Evolutionary conservation across 2,329 filamentous ascomycete species (phyloP).

Genomic region (Dothideomycetes sp.): DNA sequence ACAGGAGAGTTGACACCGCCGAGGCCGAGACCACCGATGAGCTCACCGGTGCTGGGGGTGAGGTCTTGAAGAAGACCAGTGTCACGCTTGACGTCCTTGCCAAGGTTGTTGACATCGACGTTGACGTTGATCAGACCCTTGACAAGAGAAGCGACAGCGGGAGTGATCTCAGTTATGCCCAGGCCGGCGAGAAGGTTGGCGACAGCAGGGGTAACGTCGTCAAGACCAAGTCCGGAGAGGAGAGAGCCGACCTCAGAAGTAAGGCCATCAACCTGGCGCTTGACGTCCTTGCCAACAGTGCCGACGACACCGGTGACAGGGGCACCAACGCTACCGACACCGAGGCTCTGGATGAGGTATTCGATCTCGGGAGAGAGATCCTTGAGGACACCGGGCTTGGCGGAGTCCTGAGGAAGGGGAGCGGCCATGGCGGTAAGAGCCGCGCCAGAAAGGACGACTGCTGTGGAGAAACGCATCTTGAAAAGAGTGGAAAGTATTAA

Average conservation of each 20-base stretch:
- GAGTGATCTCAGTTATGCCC: too few species aligned
- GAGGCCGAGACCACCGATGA: not conserved
- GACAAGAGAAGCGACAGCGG: too few species aligned
- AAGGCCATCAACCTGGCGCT: too few species aligned
- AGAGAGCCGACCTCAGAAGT: too few species aligned
- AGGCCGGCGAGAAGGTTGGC: too few species aligned
- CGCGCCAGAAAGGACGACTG: not conserved
- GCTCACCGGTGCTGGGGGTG: not conserved
- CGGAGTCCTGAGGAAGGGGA: not conserved
- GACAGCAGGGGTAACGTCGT: too few species aligned
- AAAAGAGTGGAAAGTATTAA: not conserved
- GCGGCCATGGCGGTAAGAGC: slow-evolving; percentile 1
- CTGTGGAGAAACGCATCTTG: not conserved
- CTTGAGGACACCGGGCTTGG: not conserved
- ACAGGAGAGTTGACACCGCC: not conserved
- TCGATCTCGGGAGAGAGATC: not conserved
- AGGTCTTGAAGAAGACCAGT: slow-evolving; percentile 4
- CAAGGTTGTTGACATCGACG: not conserved
- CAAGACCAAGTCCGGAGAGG: too few species aligned
- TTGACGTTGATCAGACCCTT: too few species aligned
- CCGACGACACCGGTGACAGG: not conserved
- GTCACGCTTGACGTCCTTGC: not conserved
- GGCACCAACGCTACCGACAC: not conserved
- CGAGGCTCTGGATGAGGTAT: not conserved
- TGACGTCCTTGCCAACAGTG: not conserved